Base-by-base conservation (phyloP, 805 yeast species). In the Yarrowia keelungensis region DNA sequence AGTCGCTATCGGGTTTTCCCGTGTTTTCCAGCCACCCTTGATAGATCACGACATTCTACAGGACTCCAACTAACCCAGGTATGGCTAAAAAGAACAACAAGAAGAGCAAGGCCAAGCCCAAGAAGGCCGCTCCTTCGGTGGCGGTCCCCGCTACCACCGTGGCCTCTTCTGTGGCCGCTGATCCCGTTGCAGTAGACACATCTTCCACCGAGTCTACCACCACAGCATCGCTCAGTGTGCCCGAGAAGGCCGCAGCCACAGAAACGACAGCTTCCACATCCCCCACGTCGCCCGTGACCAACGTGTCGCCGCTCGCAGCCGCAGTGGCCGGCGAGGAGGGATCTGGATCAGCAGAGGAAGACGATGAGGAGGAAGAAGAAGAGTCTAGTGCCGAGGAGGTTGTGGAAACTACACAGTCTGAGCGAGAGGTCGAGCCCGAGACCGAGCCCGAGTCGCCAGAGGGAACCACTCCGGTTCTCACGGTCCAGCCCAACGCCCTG, bases 11-110 rank as follows among this genome's bases (percentile, higher is more conserved):
- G 58, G 8, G 22, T 5, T 36, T 19, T 16, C 56, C 32, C 7
- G 32, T 26, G 32, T 3, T 26, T 26, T 26, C 7, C 32, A 35
- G 41, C 22, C 11, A 14, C 11, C 15, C 19, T 5, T n/a, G 26
- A 35, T 35, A 9, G 56, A n/a, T 19, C 41, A 35, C 41, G 22
- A 36, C 58, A 12, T 8, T 14, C 32, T 26, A 26, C 32, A 26
- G 32, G 32, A 26, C 32, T 26, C 32, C 41, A 9, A 26, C 65
- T 59, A 59, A 59, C 65, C 16, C 51, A 59, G 32, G 65, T 59
- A 59, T 59, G 65, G 65, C 65, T 35, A 59, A 59, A 45, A 59
- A 59, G 51, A 59, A 59, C 42, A 59, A 59, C 50, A 59, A 59
- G 51, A 59, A 59, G 16, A 45, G 14, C 42, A 59, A 59, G 51